Percentiles rank a stretch among this genome's conserved stretches.
Evolutionary conservation across 2,329 filamentous ascomycete species (phyloP).

Genomic region (Paraconiothyrium sp.): DNA sequence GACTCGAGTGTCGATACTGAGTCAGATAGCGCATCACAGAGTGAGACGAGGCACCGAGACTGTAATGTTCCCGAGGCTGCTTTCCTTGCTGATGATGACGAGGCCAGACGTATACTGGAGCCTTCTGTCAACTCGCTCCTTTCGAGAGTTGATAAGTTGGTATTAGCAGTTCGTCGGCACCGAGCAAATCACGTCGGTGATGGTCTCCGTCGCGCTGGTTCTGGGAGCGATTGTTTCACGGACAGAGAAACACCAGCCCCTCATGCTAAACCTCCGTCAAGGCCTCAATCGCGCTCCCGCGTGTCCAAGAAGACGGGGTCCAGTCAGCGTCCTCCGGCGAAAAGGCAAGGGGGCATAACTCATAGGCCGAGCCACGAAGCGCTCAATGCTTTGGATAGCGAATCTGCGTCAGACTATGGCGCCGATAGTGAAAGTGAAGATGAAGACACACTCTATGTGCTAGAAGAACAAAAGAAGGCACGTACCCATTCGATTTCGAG

Average conservation of each 20-base stretch:
- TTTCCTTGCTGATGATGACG: slow-evolving; percentile 75
- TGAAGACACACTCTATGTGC: slow-evolving; percentile 11
- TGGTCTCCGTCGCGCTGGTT: slow-evolving; percentile 36
- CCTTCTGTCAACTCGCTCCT: slow-evolving; percentile 78
- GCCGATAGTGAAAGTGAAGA: slow-evolving; percentile 27
- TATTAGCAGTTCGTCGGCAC: slow-evolving; percentile 75
- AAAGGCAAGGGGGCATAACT: slow-evolving; percentile 9
- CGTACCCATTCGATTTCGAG: slow-evolving; percentile 29
- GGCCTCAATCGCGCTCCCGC: slow-evolving; percentile 24
- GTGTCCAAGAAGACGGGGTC: slow-evolving; percentile 18
- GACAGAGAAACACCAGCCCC: slow-evolving; percentile 35
- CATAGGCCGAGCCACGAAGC: background rate
- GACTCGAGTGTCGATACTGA: background rate
- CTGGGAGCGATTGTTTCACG: slow-evolving; percentile 40
- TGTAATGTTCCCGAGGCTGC: slow-evolving; percentile 54
- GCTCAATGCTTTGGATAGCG: slow-evolving; percentile 32
- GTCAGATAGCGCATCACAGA: background rate
- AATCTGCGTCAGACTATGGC: slow-evolving; percentile 53
- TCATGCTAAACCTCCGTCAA: slow-evolving; percentile 26
- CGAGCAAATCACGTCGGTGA: slow-evolving; percentile 61
- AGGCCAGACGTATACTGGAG: slow-evolving; percentile 70
- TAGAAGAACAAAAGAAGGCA: background rate
- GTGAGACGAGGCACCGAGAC: slow-evolving; percentile 14
- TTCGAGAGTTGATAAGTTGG: slow-evolving; percentile 72
- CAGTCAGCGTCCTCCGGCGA: background rate